These are phyloP conservation scores for Ramichloridium luteum DNA, from an alignment of 2,329 filamentous ascomycete genomes.

Conservation along the genomic window DNA sequence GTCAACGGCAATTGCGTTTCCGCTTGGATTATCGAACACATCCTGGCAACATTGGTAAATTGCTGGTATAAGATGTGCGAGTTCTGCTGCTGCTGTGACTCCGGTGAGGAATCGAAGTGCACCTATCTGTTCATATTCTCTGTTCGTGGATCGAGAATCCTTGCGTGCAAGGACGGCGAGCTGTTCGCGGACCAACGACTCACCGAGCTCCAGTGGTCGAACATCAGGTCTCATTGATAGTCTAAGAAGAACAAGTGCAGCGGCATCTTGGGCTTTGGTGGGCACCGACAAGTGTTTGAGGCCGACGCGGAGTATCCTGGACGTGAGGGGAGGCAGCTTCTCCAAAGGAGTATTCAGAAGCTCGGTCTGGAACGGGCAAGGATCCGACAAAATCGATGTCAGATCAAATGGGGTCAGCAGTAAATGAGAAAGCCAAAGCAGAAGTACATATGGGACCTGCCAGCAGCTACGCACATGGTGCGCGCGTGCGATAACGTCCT, in stretches of 20 bases:
- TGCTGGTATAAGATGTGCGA: conserved; percentile 51
- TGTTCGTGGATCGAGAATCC: conserved; percentile 5
- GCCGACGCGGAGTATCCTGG: conserved; percentile 58
- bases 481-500: too few relatives aligned
- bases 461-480: conserved; percentile 41
- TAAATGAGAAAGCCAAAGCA: conserved; percentile 59
- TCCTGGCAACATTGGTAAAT: conserved; percentile 55
- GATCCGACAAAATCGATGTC: conserved; percentile 57
- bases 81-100: conserved; percentile 57
- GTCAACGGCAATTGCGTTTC: conserved; percentile 52
- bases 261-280: conserved; percentile 80
- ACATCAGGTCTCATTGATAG: conserved; percentile 79
- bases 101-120: conserved; percentile 68
- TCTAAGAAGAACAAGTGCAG: conserved; percentile 69
- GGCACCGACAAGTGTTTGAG: conserved; percentile 59
- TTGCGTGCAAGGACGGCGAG: conserved; percentile 41
- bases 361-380: conserved; percentile 32
- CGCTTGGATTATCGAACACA: conserved; percentile 43
- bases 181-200: conserved; percentile 58
- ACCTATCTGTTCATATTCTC: conserved; percentile 67
- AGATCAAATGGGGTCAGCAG: conserved; percentile 73
- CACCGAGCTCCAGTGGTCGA: conserved; percentile 61
- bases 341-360: conserved; percentile 42
- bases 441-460: conserved; percentile 78
- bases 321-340: conserved; percentile 56